A percentile compares a stretch with the other conserved stretches of the same genome.
Conservation (phyloP, 495 filamentous ascomycete species). For the Apodospora peruviana region DNA sequence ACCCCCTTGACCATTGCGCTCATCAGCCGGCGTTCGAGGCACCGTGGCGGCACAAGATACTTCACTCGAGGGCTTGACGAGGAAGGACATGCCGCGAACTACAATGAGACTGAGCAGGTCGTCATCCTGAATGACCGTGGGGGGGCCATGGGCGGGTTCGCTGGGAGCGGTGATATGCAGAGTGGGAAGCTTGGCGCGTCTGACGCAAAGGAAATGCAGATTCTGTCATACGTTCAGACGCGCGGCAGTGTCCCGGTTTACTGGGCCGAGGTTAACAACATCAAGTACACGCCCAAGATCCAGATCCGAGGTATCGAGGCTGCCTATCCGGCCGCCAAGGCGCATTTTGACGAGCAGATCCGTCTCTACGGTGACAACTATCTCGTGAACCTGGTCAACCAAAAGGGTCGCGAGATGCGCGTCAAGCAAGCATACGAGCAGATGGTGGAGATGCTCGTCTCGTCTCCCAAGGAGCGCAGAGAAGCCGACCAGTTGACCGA, state of each 20-base stretch:
- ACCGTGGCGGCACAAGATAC: conserved; percentile 86
- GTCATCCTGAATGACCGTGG: conserved; percentile 77
- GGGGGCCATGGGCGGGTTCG: conserved; percentile 69
- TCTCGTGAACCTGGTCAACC: conserved; percentile 93
- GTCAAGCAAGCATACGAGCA: conserved; percentile 93
- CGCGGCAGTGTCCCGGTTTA: conserved; percentile 90
- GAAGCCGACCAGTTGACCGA: conserved; percentile 52
- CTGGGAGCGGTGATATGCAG: conserved; percentile 66
- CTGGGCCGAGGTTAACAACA: conserved; percentile 90
- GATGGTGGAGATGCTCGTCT: conserved; percentile 67
- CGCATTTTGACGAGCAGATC: conserved; percentile 91
- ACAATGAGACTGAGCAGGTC: conserved; percentile 95
- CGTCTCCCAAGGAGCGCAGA: conserved; percentile 57
- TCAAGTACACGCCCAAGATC: conserved; percentile 83
- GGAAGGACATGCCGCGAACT: conserved; percentile 89
- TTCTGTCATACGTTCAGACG: conserved; percentile 91
- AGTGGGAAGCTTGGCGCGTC: conserved; percentile 56
- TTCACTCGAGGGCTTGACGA: conserved; percentile 92
- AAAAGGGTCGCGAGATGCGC: conserved; percentile 78
- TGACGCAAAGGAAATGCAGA: conserved; percentile 69
- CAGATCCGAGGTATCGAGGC: conserved; percentile 80
- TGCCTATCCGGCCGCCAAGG: conserved; percentile 70
- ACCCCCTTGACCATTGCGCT: conserved; percentile 79
- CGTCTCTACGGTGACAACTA: conserved; percentile 91
- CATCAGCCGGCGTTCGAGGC: conserved; percentile 79